A percentile compares a stretch with the other conserved stretches of the same genome.
phyloP scores from a whole-genome alignment of 202 grass and related monocot species.

The Elaeis oleifera region DNA sequence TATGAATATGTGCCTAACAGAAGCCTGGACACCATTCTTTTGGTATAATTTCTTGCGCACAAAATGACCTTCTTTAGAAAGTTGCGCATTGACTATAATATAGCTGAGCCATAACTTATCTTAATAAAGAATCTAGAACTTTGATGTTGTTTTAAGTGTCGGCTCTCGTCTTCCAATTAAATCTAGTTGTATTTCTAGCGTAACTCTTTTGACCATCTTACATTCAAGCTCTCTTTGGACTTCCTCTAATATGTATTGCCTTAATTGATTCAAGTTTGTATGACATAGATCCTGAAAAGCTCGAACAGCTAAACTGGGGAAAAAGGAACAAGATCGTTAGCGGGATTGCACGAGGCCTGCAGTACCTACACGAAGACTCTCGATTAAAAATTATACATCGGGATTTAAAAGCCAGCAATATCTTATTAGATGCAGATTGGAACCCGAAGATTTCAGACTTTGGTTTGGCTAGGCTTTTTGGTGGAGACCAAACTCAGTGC shows the following conservation, averaged over 20 bases:
- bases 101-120: neutral
- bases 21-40: conserved; percentile 49
- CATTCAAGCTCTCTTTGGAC: no score
- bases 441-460: conserved; percentile 66
- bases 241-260: no score
- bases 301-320: conserved; percentile 28
- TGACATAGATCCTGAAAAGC: conserved; percentile 16
- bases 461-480: conserved; percentile 46
- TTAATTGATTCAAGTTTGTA: no score
- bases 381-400: conserved; percentile 47
- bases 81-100: no score
- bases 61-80: no score
- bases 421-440: conserved; percentile 38
- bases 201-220: no score
- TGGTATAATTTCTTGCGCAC: conserved; percentile 5
- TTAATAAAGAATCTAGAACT: no score
- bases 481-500: conserved; percentile 38
- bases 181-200: no score
- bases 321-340: conserved; percentile 46
- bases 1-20: conserved; percentile 45
- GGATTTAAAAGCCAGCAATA: conserved; percentile 57
- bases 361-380: conserved; percentile 59
- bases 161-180: no score
- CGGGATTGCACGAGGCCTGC: conserved; percentile 38
- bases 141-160: no score